Evolutionary conservation across 2,329 filamentous ascomycete species (phyloP).

Genomic region (Alternaria triticimaculans): DNA sequence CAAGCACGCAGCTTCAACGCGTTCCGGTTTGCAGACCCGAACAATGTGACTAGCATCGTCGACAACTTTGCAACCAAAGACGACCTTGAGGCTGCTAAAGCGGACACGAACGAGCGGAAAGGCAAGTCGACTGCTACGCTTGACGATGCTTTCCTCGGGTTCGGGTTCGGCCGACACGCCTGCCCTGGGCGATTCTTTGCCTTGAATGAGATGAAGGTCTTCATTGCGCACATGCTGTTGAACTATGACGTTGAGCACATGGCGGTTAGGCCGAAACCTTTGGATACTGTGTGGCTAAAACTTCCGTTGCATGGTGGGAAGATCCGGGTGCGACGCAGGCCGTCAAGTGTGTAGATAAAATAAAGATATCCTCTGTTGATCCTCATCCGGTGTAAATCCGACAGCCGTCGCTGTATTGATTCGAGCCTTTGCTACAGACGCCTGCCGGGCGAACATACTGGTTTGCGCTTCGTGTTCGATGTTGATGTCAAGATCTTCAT

Average conservation of each 20-base stretch:
- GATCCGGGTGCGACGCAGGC: slow-evolving; percentile 6
- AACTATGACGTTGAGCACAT: slow-evolving; percentile 23
- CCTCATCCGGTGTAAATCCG: not conserved
- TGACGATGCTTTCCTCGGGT: slow-evolving; percentile 22
- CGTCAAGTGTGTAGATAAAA: not conserved
- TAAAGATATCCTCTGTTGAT: not conserved
- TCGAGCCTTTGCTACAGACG: not conserved
- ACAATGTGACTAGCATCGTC: slow-evolving; percentile 16
- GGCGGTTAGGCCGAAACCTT: slow-evolving; percentile 15
- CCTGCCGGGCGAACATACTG: not conserved
- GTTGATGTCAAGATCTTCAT: not conserved
- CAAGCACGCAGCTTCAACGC: slow-evolving; percentile 21
- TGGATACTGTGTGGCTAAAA: slow-evolving; percentile 21
- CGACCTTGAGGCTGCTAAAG: slow-evolving; percentile 14
- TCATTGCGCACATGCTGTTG: slow-evolving; percentile 23
- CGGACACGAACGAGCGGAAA: slow-evolving; percentile 4
- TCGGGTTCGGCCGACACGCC: slow-evolving; percentile 21
- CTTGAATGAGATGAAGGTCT: slow-evolving; percentile 25
- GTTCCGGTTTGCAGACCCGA: slow-evolving; percentile 20
- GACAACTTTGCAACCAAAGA: slow-evolving; percentile 20
- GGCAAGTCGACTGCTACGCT: slow-evolving; percentile 23
- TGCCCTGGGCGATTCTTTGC: slow-evolving; percentile 25
- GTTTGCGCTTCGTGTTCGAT: not conserved
- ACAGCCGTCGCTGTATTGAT: not conserved
- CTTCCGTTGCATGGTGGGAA: slow-evolving; percentile 15